These are phyloP conservation scores for Meyerozyma athensensis DNA, from an alignment of 1,139 yeast genomes.

Conservation along the genomic window DNA sequence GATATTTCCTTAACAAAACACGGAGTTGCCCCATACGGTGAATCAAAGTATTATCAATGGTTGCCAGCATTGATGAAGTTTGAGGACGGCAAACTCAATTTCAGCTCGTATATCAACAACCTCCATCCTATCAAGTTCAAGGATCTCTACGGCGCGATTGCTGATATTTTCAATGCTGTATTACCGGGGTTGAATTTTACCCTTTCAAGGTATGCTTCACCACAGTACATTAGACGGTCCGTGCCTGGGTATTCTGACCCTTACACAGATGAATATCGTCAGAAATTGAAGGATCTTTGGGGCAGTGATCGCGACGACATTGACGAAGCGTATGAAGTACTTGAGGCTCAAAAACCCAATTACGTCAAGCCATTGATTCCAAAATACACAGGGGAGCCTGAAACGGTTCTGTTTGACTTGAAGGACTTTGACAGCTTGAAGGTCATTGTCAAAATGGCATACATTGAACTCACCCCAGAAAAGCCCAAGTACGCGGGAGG, in stretches of 20 bases:
- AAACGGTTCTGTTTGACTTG: constrained; percentile 20
- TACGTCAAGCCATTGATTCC: constrained; percentile 15
- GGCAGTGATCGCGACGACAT: constrained; percentile 7
- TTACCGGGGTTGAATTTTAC: constrained; percentile 29
- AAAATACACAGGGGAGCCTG: constrained; percentile 15
- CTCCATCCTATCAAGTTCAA: constrained; percentile 27
- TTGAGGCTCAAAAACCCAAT: constrained; percentile 10
- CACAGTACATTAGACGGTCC: constrained; percentile 15
- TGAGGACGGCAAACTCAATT: constrained; percentile 13
- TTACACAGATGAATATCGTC: constrained; percentile 15
- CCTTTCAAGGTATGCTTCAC: constrained; percentile 21
- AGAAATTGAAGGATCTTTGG: constrained; percentile 5
- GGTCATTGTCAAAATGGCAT: constrained; percentile 32
- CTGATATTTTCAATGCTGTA: constrained; percentile 22
- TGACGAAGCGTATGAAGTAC: constrained; percentile 6
- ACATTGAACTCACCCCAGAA: constrained; percentile 41
- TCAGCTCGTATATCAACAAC: constrained; percentile 36
- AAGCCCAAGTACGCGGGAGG: constrained; percentile 38
- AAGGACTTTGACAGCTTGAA: constrained; percentile 34
- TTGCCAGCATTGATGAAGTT: constrained; percentile 21
- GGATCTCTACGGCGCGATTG: constrained; percentile 25
- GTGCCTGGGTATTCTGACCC: constrained; percentile 14
- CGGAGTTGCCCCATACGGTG: constrained; percentile 16
- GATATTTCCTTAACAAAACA: constrained; percentile 14
- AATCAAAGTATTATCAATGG: constrained; percentile 29